Percentiles rank a stretch among this genome's conserved stretches.
phyloP scores from a whole-genome alignment of 2,329 filamentous ascomycete species.

The Scleromitrula shiraiana region DNA sequence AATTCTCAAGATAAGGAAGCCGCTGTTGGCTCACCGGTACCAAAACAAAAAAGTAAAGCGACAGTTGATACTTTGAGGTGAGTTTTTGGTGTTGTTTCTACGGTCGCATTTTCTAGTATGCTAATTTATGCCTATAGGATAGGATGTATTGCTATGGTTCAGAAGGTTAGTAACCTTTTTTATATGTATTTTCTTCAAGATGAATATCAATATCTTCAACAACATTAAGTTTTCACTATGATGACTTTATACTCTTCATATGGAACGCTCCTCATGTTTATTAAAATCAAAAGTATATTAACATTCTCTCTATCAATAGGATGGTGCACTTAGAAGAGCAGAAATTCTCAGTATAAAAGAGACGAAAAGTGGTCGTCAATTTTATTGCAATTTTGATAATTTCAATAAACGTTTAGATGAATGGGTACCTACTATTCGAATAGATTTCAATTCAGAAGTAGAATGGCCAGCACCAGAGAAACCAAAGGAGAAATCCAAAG shows the following conservation, averaged over 20 bases:
- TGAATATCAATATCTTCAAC: neutral
- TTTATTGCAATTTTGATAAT: conserved; percentile 29
- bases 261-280: conserved; percentile 8
- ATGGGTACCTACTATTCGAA: conserved; percentile 76
- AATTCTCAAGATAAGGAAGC: conserved; percentile 34
- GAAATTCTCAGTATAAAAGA: conserved; percentile 94
- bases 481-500: conserved; percentile 70
- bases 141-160: conserved; percentile 31
- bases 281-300: conserved; percentile 14
- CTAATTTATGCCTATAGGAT: conserved; percentile 22
- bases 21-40: conserved; percentile 48
- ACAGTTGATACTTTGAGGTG: conserved; percentile 78
- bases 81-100: conserved; percentile 27
- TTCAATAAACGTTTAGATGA: conserved; percentile 42
- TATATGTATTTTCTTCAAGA: neutral
- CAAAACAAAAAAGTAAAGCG: conserved; percentile 67
- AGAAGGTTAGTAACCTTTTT: conserved; percentile 24
- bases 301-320: conserved; percentile 40
- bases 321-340: conserved; percentile 80
- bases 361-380: conserved; percentile 67
- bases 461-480: conserved; percentile 88
- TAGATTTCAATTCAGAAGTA: conserved; percentile 83
- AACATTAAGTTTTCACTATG: neutral
- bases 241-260: neutral
- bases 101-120: conserved; percentile 9